Evolutionary conservation across 768 basidiomycete species (phyloP).

Genomic region (Leccinum disarticulatum): DNA sequence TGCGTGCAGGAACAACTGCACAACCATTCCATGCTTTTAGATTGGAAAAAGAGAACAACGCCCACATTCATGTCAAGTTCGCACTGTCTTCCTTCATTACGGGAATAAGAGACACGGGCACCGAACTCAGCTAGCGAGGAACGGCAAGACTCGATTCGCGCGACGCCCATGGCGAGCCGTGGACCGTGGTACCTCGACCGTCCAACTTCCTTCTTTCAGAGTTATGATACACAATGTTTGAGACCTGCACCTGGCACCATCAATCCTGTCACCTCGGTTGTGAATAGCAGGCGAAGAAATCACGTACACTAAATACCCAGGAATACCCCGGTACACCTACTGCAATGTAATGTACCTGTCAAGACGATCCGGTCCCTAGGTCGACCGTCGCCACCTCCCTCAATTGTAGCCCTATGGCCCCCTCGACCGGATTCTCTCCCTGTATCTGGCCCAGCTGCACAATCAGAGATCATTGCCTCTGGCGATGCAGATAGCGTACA

Average conservation of each 20-base stretch:
- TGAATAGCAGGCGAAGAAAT: not conserved
- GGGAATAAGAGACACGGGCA: conserved; percentile 52
- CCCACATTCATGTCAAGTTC: conserved; percentile 45
- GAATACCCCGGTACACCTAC: conserved; percentile 55
- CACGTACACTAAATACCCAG: too few species aligned
- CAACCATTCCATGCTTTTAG: not conserved
- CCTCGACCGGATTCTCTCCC: conserved; percentile 23
- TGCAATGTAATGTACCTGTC: conserved; percentile 56
- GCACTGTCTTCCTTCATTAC: conserved; percentile 46
- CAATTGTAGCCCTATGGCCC: too few species aligned
- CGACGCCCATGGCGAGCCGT: conserved; percentile 39
- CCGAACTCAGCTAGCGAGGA: conserved; percentile 55
- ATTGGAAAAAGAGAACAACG: not conserved
- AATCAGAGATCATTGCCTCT: conserved; percentile 50
- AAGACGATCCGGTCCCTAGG: conserved; percentile 53
- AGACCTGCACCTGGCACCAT: conserved; percentile 26
- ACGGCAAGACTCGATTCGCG: conserved; percentile 32
- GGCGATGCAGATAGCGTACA: conserved; percentile 55
- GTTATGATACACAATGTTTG: too few species aligned
- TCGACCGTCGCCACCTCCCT: too few species aligned
- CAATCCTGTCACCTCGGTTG: conserved; percentile 3
- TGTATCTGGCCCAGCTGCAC: conserved; percentile 34
- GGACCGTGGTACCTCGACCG: conserved; percentile 64
- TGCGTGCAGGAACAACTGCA: too few species aligned
- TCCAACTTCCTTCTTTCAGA: conserved; percentile 44